phyloP scores from a whole-genome alignment of 2,329 filamentous ascomycete species.

The Penicillium sp. region DNA sequence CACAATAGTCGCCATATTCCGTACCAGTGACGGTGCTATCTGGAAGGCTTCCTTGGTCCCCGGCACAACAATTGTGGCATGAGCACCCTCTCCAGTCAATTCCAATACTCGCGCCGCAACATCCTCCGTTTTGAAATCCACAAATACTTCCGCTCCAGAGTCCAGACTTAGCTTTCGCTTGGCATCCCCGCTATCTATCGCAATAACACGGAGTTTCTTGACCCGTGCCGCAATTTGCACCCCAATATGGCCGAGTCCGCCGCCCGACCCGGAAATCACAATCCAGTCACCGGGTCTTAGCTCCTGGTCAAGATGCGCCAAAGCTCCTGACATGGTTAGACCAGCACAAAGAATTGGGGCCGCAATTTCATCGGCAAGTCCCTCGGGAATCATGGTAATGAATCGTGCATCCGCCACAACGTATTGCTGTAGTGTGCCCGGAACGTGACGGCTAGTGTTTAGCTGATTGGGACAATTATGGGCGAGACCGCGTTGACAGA shows the following conservation, averaged over 20 bases:
- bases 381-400: slow-evolving; percentile 19
- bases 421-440: slow-evolving; percentile 28
- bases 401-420: slow-evolving; percentile 24
- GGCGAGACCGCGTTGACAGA: slow-evolving; percentile 19
- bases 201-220: slow-evolving; percentile 61
- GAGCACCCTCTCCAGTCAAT: slow-evolving; percentile 21
- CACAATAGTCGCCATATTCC: slow-evolving; percentile 24
- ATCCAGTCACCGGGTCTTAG: slow-evolving; percentile 35
- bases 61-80: slow-evolving; percentile 23
- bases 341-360: slow-evolving; percentile 23
- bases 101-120: slow-evolving; percentile 19
- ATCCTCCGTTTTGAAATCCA: slow-evolving; percentile 24
- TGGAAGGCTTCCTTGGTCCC: slow-evolving; percentile 21
- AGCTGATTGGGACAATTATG: slow-evolving; percentile 24
- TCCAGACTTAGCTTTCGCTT: slow-evolving; percentile 20
- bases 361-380: slow-evolving; percentile 16
- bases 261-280: slow-evolving; percentile 52
- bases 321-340: slow-evolving; percentile 22
- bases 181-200: slow-evolving; percentile 19
- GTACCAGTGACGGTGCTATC: slow-evolving; percentile 18
- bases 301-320: slow-evolving; percentile 18
- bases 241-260: slow-evolving; percentile 57
- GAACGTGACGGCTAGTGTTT: slow-evolving; percentile 26
- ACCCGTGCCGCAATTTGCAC: slow-evolving; percentile 54
- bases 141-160: slow-evolving; percentile 21